These are phyloP conservation scores for Epithele typhae DNA, from an alignment of 768 basidiomycete species.

Conservation along the genomic window DNA sequence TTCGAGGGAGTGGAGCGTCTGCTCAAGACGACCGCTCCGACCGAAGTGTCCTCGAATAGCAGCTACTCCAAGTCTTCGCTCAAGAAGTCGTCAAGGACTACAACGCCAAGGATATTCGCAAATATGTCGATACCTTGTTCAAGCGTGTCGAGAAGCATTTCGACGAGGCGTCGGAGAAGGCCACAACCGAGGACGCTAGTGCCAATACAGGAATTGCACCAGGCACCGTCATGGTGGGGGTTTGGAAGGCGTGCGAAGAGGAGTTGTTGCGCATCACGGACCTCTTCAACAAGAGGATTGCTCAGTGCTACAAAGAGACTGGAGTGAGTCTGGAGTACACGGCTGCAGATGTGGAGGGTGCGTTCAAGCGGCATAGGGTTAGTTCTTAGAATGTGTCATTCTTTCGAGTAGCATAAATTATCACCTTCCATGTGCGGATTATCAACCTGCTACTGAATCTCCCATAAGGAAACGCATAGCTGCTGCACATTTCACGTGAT, in stretches of 20 bases:
- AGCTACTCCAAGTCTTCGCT: constrained; percentile 72
- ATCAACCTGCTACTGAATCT: no score
- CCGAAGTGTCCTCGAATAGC: constrained; percentile 70
- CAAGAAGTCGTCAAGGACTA: constrained; percentile 84
- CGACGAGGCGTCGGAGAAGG: constrained; percentile 71
- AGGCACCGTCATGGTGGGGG: constrained; percentile 69
- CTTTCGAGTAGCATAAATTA: constrained; percentile 4
- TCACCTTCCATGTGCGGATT: constrained; percentile 7
- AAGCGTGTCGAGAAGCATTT: constrained; percentile 97
- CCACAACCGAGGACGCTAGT: constrained; percentile 49
- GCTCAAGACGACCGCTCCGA: constrained; percentile 71
- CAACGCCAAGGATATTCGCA: constrained; percentile 84
- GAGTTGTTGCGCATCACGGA: constrained; percentile 74
- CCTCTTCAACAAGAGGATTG: constrained; percentile 61
- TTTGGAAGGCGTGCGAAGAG: constrained; percentile 90
- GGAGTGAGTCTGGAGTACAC: constrained; percentile 74
- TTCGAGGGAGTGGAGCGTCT: constrained; percentile 92
- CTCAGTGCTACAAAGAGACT: constrained; percentile 74
- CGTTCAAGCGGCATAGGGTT: constrained; percentile 65
- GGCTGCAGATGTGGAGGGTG: constrained; percentile 66
- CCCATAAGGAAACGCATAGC: no score
- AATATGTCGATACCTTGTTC: constrained; percentile 79
- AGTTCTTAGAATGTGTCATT: constrained; percentile 16
- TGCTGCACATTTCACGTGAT: no score
- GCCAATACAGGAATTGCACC: constrained; percentile 45